These are phyloP conservation scores for Iris pallida DNA, from an alignment of 116 monocot genomes.

Conservation along the genomic window DNA sequence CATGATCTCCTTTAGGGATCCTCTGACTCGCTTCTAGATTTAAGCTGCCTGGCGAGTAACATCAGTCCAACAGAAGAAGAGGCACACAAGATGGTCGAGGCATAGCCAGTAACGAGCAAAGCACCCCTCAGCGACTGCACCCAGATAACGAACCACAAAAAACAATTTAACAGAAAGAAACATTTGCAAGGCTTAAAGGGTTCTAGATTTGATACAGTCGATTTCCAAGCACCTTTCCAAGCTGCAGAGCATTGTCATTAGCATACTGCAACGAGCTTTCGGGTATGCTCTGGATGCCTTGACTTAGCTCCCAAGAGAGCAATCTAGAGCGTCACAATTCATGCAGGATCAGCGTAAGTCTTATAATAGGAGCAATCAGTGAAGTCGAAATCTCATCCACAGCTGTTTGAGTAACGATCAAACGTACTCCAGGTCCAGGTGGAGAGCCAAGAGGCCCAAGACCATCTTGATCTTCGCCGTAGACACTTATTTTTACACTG, in stretches of 20 bases:
- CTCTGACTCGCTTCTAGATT: slow-evolving; percentile 27
- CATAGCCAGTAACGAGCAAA: slow-evolving; percentile 48
- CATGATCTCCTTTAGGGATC: slow-evolving; percentile 1
- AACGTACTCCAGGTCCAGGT: too few relatives aligned
- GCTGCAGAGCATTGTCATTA: slow-evolving; percentile 63
- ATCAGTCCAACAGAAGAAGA: slow-evolving; percentile 55
- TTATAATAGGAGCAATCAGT: too few relatives aligned
- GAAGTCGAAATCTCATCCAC: too few relatives aligned
- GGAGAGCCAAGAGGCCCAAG: too few relatives aligned
- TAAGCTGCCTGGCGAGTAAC: slow-evolving; percentile 47
- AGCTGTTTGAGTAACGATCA: background rate
- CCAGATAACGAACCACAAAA: background rate
- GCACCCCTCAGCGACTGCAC: slow-evolving; percentile 80
- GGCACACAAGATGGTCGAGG: slow-evolving; percentile 48
- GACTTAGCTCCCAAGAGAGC: slow-evolving; percentile 68
- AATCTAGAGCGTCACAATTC: slow-evolving; percentile 25
- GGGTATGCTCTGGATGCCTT: slow-evolving; percentile 72
- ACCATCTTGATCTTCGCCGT: too few relatives aligned
- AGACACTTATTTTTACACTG: background rate
- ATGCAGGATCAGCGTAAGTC: too few relatives aligned
- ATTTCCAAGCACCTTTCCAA: slow-evolving; percentile 52
- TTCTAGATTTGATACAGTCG: background rate
- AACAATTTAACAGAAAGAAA: background rate
- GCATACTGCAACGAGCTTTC: slow-evolving; percentile 74
- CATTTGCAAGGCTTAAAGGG: background rate